Percentiles rank a stretch among this genome's conserved stretches.
phyloP scores from a whole-genome alignment of 345 rosid species.

The Ailanthus altissimus region DNA sequence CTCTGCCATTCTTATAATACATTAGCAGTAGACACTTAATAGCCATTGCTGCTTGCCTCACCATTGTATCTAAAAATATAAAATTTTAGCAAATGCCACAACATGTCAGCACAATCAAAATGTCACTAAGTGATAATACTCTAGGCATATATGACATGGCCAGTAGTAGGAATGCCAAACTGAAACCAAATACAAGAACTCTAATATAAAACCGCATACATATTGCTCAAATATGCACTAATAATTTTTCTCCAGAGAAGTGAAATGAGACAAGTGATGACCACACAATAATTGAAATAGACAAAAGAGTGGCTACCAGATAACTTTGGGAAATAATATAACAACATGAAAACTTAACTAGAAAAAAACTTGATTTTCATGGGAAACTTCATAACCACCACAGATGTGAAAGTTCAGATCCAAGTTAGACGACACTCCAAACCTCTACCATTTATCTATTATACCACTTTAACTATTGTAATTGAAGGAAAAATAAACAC shows the following conservation, averaged over 20 bases:
- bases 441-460: not conserved
- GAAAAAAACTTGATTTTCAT: not conserved
- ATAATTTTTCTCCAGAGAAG: slow-evolving; percentile 4
- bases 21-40: slow-evolving; percentile 57
- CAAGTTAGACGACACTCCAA: not conserved
- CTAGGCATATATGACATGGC: not conserved
- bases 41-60: slow-evolving; percentile 56
- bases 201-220: not conserved
- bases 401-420: not conserved
- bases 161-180: not conserved
- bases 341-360: not conserved
- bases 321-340: not conserved
- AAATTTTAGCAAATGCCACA: not conserved
- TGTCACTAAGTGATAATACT: not conserved
- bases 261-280: not conserved
- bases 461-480: not conserved
- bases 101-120: slow-evolving; percentile 5
- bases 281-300: not conserved
- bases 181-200: not conserved
- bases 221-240: not conserved
- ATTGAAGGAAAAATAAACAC: not conserved
- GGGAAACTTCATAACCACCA: not conserved
- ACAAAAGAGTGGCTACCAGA: not conserved
- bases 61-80: slow-evolving; percentile 51
- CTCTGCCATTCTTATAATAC: slow-evolving; percentile 55